A percentile compares a stretch with the other conserved stretches of the same genome.
Evolutionary conservation across 1,139 yeast genomes (phyloP).

Genomic region (Sugiyamaella neomexicana): DNA sequence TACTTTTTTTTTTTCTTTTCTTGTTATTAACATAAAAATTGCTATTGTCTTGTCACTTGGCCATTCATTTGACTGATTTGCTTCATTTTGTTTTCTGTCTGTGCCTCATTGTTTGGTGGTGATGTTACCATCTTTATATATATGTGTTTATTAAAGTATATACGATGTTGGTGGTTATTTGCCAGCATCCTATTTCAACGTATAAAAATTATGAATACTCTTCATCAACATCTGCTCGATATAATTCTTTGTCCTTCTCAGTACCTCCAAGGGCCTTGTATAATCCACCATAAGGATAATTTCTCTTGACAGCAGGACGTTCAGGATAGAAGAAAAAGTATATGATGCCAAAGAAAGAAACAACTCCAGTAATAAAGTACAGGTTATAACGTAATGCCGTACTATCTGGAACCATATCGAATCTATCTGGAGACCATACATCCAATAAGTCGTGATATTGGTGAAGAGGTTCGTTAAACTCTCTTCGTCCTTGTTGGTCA

Average conservation of each 20-base stretch:
- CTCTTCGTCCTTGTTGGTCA: constrained; percentile 80
- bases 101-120: not conserved
- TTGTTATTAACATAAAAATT: constrained; percentile 1
- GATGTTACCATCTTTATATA: not conserved
- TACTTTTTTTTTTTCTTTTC: not conserved
- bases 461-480: constrained; percentile 68
- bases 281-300: constrained; percentile 73
- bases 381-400: constrained; percentile 56
- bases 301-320: constrained; percentile 74
- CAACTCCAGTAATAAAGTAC: constrained; percentile 56
- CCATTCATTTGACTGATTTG: constrained; percentile 23
- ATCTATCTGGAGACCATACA: constrained; percentile 86
- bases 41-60: constrained; percentile 16
- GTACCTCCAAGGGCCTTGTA: constrained; percentile 70
- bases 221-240: constrained; percentile 16
- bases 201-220: constrained; percentile 15
- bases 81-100: not conserved
- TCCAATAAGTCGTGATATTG: constrained; percentile 73
- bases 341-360: constrained; percentile 55
- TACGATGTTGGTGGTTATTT: too few relatives aligned
- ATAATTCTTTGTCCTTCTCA: constrained; percentile 38
- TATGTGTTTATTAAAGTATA: not conserved
- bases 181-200: not conserved
- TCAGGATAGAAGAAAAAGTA: constrained; percentile 67
- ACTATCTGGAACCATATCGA: constrained; percentile 57